Conservation (phyloP, 129 eudicot species). For the Artemisia annua region DNA sequence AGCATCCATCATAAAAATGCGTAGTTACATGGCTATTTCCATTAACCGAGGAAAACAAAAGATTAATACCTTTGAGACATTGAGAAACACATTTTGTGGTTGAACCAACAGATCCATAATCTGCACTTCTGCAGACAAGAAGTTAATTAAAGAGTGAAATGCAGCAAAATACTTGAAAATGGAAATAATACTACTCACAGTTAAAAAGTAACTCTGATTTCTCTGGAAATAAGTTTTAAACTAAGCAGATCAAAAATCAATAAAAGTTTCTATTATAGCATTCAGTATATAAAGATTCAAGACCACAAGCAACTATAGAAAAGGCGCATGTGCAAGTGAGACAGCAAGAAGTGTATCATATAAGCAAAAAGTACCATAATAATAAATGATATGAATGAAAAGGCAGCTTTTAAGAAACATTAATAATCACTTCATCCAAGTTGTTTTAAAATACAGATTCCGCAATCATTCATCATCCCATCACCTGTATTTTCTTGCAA, state of each 20-base stretch:
- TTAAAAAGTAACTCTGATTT: not conserved
- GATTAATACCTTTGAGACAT: constrained; percentile 24
- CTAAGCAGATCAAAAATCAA: not conserved
- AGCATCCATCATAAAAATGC: constrained; percentile 6
- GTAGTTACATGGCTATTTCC: not conserved
- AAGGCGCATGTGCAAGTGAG: constrained; percentile 13
- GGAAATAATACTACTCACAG: not conserved
- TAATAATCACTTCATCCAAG: not conserved
- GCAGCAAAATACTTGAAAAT: not conserved
- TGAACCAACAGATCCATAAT: constrained; percentile 23
- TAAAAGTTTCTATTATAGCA: constrained; percentile 1
- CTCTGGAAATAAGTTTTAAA: not conserved
- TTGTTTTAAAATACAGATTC: not conserved
- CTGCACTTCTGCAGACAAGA: constrained; percentile 29
- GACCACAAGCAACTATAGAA: not conserved
- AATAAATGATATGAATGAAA: constrained; percentile 12
- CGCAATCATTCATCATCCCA: constrained; percentile 14
- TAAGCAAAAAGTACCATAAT: constrained; percentile 11
- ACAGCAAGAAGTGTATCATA: constrained; percentile 11
- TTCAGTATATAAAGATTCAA: no score
- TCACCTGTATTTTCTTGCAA: constrained; percentile 18
- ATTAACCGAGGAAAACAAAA: not conserved
- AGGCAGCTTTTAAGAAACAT: no score
- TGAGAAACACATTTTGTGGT: constrained; percentile 8
- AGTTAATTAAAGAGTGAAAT: not conserved